A percentile compares a stretch with the other conserved stretches of the same genome.
phyloP scores from a whole-genome alignment of 1,284 basidiomycete species.

The Sporisorium exsertum region DNA sequence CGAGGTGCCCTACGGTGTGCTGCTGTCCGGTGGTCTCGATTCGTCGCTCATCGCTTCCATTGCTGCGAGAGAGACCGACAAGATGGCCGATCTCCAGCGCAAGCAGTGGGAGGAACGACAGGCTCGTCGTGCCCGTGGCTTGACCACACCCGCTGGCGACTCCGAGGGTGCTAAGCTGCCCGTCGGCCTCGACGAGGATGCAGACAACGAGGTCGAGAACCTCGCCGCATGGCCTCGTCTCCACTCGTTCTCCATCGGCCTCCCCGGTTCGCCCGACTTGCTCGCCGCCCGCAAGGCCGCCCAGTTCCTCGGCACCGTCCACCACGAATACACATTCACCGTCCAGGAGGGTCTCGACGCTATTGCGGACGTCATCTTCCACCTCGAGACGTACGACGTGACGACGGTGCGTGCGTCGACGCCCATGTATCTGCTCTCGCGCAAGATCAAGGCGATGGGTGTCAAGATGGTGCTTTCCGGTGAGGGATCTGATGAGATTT shows the following conservation, averaged over 20 bases:
- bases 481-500: slow-evolving; percentile 97
- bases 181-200: slow-evolving; percentile 66
- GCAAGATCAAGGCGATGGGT: slow-evolving; percentile 99
- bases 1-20: slow-evolving; percentile 97
- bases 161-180: slow-evolving; percentile 70
- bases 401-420: slow-evolving; percentile 98
- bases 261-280: slow-evolving; percentile 94
- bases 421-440: slow-evolving; percentile 94
- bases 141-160: slow-evolving; percentile 62
- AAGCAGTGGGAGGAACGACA: slow-evolving; percentile 75
- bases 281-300: slow-evolving; percentile 94
- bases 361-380: slow-evolving; percentile 96
- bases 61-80: slow-evolving; percentile 96
- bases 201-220: slow-evolving; percentile 61
- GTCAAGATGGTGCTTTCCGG: slow-evolving; percentile 99
- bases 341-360: slow-evolving; percentile 98
- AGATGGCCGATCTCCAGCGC: slow-evolving; percentile 72
- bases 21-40: slow-evolving; percentile 94
- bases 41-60: slow-evolving; percentile 96
- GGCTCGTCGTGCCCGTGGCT: slow-evolving; percentile 52
- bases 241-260: slow-evolving; percentile 97
- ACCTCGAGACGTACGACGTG: slow-evolving; percentile 98
- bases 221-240: slow-evolving; percentile 90
- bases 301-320: slow-evolving; percentile 90
- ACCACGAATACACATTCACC: slow-evolving; percentile 98